These are phyloP conservation scores for Closterium sp. DNA, from an alignment of 139 green algal genomes.

Conservation along the genomic window DNA sequence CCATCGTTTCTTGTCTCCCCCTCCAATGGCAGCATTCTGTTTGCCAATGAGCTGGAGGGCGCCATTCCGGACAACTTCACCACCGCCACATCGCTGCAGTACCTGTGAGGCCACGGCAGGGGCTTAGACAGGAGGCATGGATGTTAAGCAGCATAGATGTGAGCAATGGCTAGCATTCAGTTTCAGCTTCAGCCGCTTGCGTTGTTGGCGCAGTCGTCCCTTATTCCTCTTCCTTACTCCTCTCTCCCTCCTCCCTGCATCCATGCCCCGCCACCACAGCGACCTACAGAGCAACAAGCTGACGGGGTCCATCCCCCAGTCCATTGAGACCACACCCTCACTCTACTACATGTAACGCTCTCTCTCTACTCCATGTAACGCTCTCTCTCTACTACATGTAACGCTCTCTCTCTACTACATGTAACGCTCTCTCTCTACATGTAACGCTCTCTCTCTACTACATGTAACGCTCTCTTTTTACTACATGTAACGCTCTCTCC, in stretches of 20 bases:
- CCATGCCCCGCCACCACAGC: not conserved
- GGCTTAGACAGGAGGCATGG: not conserved
- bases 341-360: not conserved
- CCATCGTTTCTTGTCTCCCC: too few relatives aligned
- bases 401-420: too few relatives aligned
- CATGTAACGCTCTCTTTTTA: too few relatives aligned
- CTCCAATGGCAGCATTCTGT: not conserved
- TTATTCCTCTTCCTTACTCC: not conserved
- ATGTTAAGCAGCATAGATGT: not conserved
- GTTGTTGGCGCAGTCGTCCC: not conserved
- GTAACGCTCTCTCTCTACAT: too few relatives aligned
- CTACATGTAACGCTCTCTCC: not conserved
- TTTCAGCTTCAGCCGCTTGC: too few relatives aligned
- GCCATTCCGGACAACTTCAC: not conserved
- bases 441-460: too few relatives aligned
- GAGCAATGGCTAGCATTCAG: not conserved
- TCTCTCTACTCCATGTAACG: too few relatives aligned
- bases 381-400: too few relatives aligned
- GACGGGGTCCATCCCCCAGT: not conserved
- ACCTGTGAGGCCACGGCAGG: not conserved
- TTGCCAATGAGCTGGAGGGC: not conserved
- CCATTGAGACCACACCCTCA: not conserved
- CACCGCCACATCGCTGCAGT: not conserved
- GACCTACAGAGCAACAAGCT: not conserved
- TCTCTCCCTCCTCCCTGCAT: not conserved